These are phyloP conservation scores for Chaetomidium leptoderma DNA, from an alignment of 495 filamentous ascomycete genomes.

Conservation along the genomic window DNA sequence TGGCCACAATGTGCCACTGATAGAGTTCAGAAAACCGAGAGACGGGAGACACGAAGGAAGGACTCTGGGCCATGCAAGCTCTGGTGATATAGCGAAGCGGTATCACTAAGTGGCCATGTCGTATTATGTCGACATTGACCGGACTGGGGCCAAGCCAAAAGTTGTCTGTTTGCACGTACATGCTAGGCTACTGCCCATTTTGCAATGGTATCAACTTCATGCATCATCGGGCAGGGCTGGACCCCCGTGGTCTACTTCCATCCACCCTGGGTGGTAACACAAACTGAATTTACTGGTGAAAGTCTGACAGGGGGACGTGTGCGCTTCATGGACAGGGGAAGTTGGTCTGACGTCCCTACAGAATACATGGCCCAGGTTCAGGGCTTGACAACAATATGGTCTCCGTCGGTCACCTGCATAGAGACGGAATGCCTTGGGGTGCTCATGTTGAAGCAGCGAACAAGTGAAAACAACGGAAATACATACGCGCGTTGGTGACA, in stretches of 20 bases:
- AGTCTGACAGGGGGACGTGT: no score
- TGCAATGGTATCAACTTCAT: background rate
- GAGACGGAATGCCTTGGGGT: background rate
- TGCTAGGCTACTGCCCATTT: background rate
- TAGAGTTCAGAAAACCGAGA: background rate
- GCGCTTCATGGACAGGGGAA: no score
- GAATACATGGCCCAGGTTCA: background rate
- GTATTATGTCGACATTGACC: background rate
- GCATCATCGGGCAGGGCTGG: background rate
- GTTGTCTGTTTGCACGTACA: constrained; percentile 7
- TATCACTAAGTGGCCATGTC: background rate
- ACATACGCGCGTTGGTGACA: no score
- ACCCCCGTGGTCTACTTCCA: background rate
- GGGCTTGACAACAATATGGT: background rate
- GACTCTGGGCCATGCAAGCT: background rate
- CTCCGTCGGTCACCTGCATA: constrained; percentile 1
- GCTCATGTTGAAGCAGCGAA: no score
- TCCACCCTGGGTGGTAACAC: background rate
- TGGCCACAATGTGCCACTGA: background rate
- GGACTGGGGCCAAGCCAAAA: background rate
- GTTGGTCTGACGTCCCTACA: no score
- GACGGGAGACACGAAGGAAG: background rate
- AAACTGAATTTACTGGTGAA: background rate
- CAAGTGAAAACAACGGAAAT: no score
- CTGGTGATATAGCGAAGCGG: constrained; percentile 2